Percentiles rank a stretch among this genome's conserved stretches.
Conservation (phyloP, 345 rosid genomes). For the Murraya koenigii region DNA sequence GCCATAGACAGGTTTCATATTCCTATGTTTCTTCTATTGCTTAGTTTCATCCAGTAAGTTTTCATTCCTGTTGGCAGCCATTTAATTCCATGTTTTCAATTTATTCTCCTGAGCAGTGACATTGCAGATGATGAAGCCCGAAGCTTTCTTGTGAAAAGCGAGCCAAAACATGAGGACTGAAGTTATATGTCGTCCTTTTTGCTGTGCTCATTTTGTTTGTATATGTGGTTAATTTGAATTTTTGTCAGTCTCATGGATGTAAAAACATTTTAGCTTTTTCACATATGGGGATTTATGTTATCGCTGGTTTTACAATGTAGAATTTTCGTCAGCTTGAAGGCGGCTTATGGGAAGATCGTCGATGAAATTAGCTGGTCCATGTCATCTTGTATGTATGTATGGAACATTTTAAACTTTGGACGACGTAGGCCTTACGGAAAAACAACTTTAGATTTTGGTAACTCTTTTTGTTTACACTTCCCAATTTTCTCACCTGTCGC, state of each 20-base stretch:
- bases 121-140: slow-evolving; percentile 60
- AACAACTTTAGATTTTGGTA: too few species aligned
- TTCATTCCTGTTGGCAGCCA: not conserved
- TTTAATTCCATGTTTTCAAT: slow-evolving; percentile 7
- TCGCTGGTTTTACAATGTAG: not conserved
- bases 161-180: slow-evolving; percentile 28
- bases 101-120: slow-evolving; percentile 44
- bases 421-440: too few species aligned
- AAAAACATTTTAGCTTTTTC: not conserved
- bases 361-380: not conserved
- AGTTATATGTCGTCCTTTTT: not conserved
- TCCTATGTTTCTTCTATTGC: not conserved
- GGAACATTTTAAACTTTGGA: not conserved
- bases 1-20: slow-evolving; percentile 72
- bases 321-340: not conserved
- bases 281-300: not conserved
- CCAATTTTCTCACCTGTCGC: too few species aligned
- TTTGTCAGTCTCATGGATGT: not conserved
- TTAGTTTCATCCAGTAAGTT: not conserved
- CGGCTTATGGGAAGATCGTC: not conserved
- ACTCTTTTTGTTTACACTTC: too few species aligned
- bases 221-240: not conserved
- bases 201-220: not conserved
- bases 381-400: not conserved
- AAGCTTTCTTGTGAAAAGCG: slow-evolving; percentile 39